Evolutionary conservation across 805 yeast genomes (phyloP).

Genomic region (Saturnispora saitoi): DNA sequence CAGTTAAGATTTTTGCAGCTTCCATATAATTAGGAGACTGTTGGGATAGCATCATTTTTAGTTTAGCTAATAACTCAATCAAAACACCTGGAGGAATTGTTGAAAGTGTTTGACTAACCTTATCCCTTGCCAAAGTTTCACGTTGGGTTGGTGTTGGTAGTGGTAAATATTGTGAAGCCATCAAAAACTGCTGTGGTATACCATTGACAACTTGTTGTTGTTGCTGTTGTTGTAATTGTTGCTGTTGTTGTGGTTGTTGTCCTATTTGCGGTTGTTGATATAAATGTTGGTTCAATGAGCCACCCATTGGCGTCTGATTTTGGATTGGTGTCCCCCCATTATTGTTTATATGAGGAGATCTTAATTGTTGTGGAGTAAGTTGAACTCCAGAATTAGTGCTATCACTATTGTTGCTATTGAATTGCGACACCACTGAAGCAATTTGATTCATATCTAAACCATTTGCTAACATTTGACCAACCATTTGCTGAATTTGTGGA

Average conservation of each 20-base stretch:
- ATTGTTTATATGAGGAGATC: background rate
- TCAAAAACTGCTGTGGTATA: conserved; percentile 38
- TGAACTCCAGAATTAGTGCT: background rate
- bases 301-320: conserved; percentile 2
- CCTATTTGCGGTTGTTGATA: conserved; percentile 6
- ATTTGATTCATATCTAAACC: conserved; percentile 31
- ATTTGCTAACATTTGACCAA: conserved; percentile 28
- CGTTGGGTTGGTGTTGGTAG: conserved; percentile 29
- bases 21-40: conserved; percentile 42
- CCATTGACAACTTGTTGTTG: conserved; percentile 17
- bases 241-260: conserved; percentile 9
- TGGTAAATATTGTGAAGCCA: conserved; percentile 53
- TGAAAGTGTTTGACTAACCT: conserved; percentile 52
- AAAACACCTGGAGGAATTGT: conserved; percentile 63
- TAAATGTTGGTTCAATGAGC: conserved; percentile 7
- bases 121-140: conserved; percentile 35
- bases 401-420: conserved; percentile 9
- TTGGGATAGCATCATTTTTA: conserved; percentile 48
- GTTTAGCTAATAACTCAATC: conserved; percentile 57
- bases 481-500: conserved; percentile 28
- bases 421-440: conserved; percentile 23
- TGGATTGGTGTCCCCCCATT: background rate
- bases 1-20: conserved; percentile 44
- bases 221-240: conserved; percentile 11
- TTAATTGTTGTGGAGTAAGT: background rate